Base-by-base conservation (phyloP, 2,329 filamentous ascomycete species). In the Aspergillus sp. region DNA sequence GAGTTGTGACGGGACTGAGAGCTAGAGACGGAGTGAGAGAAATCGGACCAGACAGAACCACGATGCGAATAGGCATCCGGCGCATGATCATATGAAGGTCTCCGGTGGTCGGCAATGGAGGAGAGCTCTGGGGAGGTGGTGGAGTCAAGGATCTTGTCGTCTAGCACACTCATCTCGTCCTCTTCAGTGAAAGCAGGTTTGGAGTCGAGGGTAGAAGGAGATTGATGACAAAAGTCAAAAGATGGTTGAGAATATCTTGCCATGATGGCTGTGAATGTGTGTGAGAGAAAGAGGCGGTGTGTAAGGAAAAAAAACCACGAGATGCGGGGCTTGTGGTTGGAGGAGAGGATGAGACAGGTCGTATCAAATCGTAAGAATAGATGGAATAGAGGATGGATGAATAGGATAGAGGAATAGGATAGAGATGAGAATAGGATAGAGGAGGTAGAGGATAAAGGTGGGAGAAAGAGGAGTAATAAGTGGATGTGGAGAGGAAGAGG, bases 21-120 rank as follows among this genome's bases (percentile, higher is more conserved):
- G 36, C 66, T 69, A 52, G 68, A 67, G 57, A 71, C 68, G 53
- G 58, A 51, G 32, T 64, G 66, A 34, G 66, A 60, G 47, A 67
- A 67, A 43, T 77, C 75, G 48, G 71, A 68, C 71, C 71, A 76
- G 59, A 73, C 68, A 47, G 71, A 72, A 50, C 73, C 70, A 56
- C 74, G 68, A 57, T 76, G 73, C 45, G 75, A 73, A 60, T 74
- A 77, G 58, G 74, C 71, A 51, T 75, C 71, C 52, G 70, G 67
- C 52, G 66, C 66, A 52, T 73, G 73, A 52, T 70, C 65, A 56
- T 73, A 71, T 42, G 72, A 73, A 33, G 67, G 56, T 45, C 68
- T 62, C 45, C 69, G 67, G 51, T 66, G 66, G 51, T 71, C 65
- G 53, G 70, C 48, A 45, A 60, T 63, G 50, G 73, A 68, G 51